These are phyloP conservation scores for Aspergillus sp. DNA, from an alignment of 2,329 filamentous ascomycete species.

Conservation along the genomic window DNA sequence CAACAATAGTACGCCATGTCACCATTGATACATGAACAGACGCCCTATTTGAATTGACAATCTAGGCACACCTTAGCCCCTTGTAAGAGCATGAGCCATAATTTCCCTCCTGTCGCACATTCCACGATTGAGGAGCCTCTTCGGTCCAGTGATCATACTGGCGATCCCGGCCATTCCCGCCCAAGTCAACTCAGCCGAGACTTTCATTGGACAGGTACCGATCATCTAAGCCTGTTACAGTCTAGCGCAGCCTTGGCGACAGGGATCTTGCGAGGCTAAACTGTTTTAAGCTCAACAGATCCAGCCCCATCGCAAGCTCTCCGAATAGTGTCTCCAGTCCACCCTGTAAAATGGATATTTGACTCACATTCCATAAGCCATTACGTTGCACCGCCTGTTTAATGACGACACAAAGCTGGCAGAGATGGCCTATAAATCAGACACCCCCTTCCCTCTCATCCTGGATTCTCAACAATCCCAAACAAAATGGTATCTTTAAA, in stretches of 20 bases:
- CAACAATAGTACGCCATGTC: no score
- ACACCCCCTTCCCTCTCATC: background rate
- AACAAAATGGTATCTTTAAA: conserved; percentile 30
- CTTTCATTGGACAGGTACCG: no score
- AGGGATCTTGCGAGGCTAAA: background rate
- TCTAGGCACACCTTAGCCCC: no score
- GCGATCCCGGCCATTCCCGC: no score
- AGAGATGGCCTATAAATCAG: background rate
- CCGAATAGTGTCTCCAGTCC: background rate
- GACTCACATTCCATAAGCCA: background rate
- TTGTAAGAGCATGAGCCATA: no score
- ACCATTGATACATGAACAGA: no score
- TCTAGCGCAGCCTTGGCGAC: no score
- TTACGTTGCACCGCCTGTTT: background rate
- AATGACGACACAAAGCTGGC: background rate
- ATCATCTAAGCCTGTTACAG: background rate
- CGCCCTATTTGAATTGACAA: no score
- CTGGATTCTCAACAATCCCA: background rate
- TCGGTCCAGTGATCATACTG: no score
- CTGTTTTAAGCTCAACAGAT: background rate
- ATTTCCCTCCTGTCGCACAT: no score
- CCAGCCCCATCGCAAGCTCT: background rate
- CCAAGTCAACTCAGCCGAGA: no score
- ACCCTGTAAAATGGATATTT: background rate
- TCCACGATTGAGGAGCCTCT: no score